Conservation (phyloP, 106 monocot species). For the Dioscorea zingiberensis region DNA sequence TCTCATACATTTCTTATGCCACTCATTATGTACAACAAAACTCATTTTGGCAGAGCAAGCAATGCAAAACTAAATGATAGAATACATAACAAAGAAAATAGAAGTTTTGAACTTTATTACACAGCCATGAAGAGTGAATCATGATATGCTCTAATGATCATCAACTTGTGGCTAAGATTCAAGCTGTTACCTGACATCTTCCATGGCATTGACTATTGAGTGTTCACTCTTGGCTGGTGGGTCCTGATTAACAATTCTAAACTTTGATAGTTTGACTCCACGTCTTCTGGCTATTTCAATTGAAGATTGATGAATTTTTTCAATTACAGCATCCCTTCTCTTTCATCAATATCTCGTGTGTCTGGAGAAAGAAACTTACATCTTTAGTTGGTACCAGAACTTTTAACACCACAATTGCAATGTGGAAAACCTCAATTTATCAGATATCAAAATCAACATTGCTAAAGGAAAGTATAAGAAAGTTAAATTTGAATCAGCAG, state of each 20-base stretch:
- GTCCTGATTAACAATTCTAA: conserved; percentile 87
- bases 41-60: too few relatives aligned
- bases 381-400: too few relatives aligned
- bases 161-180: conserved; percentile 64
- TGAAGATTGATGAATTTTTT: conserved; percentile 71
- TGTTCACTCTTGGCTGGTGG: conserved; percentile 72
- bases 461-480: too few relatives aligned
- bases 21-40: too few relatives aligned
- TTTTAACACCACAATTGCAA: too few relatives aligned
- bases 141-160: conserved; percentile 99
- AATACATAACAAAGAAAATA: too few relatives aligned
- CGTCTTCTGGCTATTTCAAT: conserved; percentile 62
- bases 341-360: conserved; percentile 90
- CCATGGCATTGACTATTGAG: conserved; percentile 54
- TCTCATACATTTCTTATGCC: too few relatives aligned
- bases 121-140: conserved; percentile 99
- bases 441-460: too few relatives aligned
- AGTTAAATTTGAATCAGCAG: too few relatives aligned
- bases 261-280: conserved; percentile 56
- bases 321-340: conserved; percentile 72
- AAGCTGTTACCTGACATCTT: conserved; percentile 44
- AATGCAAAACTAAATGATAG: too few relatives aligned
- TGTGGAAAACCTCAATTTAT: too few relatives aligned
- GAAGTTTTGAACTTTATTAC: conserved; percentile 20
- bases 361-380: conserved; percentile 30